phyloP scores from a whole-genome alignment of 305 asterid species.

The Caryopteris hybrid region DNA sequence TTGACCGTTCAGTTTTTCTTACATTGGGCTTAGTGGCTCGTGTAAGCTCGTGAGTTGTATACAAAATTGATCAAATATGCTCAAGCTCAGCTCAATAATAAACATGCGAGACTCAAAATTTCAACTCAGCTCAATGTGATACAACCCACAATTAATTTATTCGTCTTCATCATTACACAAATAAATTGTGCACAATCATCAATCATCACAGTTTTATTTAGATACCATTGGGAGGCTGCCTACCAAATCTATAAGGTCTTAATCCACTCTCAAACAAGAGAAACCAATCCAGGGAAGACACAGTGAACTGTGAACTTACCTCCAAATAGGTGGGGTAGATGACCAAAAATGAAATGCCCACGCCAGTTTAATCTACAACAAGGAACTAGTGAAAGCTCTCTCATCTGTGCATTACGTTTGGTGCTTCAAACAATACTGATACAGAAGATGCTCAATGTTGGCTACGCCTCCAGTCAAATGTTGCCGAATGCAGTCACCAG shows the following conservation, averaged over 20 bases:
- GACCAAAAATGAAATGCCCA: neutral
- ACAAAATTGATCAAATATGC: too few relatives aligned
- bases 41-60: too few relatives aligned
- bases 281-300: neutral
- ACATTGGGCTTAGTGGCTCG: too few relatives aligned
- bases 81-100: too few relatives aligned
- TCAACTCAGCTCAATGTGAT: too few relatives aligned
- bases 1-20: too few relatives aligned
- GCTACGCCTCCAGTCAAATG: neutral
- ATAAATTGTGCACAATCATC: neutral
- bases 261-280: neutral
- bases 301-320: neutral
- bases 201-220: neutral
- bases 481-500: conserved; percentile 7
- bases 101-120: too few relatives aligned
- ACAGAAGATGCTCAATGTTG: neutral
- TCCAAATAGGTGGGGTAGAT: neutral
- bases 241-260: neutral
- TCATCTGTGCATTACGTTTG: neutral
- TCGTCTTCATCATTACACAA: neutral
- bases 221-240: neutral
- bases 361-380: neutral
- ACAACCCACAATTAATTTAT: neutral
- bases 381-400: neutral
- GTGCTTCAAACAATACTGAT: neutral